Conservation (phyloP, 805 yeast species). For the Deakozyma indianensis region DNA sequence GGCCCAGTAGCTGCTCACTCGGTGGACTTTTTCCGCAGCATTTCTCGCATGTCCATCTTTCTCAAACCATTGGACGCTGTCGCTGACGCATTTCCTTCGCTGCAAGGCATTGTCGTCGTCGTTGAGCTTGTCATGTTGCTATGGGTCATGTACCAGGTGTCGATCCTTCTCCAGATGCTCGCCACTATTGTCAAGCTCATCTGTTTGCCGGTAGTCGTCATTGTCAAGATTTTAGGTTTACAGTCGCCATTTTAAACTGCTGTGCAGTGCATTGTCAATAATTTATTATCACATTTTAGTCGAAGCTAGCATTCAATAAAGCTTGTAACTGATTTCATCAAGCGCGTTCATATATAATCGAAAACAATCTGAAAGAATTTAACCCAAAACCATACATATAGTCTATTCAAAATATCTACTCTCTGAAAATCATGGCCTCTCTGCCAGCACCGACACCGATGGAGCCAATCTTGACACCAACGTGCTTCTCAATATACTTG, state of each 20-base stretch:
- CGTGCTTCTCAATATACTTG: slow-evolving; percentile 70
- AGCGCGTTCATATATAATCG: too few species aligned
- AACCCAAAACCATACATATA: too few species aligned
- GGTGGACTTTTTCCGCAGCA: slow-evolving; percentile 8
- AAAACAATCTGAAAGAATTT: too few species aligned
- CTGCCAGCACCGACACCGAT: slow-evolving; percentile 98
- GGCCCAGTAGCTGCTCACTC: background rate
- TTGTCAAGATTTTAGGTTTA: slow-evolving; percentile 10
- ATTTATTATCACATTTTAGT: too few species aligned
- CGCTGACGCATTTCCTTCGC: slow-evolving; percentile 13
- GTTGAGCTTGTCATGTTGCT: slow-evolving; percentile 14
- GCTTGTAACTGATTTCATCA: too few species aligned
- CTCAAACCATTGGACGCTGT: slow-evolving; percentile 16
- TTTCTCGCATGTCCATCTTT: slow-evolving; percentile 12
- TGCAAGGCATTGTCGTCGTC: slow-evolving; percentile 12
- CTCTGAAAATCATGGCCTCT: slow-evolving; percentile 71
- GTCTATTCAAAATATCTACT: slow-evolving; percentile 2
- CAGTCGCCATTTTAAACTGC: background rate
- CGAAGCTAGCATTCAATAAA: too few species aligned
- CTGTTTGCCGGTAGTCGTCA: slow-evolving; percentile 16
- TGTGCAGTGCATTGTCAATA: too few species aligned
- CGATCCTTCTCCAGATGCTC: slow-evolving; percentile 15
- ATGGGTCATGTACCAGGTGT: slow-evolving; percentile 18
- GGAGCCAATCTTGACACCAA: slow-evolving; percentile 83
- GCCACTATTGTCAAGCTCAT: slow-evolving; percentile 13